Evolutionary conservation across 1,284 basidiomycete genomes (phyloP), one percentile per base, ranked within the genome.

Genomic region (Wolfiporia cocos): DNA sequence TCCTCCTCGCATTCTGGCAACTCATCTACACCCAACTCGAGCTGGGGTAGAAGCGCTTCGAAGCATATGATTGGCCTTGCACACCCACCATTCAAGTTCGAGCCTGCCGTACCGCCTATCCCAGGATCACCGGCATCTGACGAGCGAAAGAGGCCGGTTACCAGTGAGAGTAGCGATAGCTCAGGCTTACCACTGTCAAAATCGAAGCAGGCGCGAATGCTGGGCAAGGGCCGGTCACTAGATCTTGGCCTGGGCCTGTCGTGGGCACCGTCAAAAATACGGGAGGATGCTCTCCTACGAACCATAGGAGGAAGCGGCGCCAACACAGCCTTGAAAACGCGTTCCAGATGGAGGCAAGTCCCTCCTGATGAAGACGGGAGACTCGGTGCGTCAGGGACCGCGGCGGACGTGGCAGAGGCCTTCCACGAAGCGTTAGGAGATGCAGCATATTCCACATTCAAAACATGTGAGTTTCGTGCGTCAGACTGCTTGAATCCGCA

Each of bases 251-350:
- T 85, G 61, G 79, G 57, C 41, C 73, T 65, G 54, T 59, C 78
- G 11, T 86, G 82, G 82, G 82, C 82, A 3, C 79, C 82, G 20
- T 70, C 72, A 26, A 76, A 67, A 49, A 68, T 86, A 44, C 71
- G 72, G 44, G 80, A 82, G 57, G 76, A 79, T 38, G 74, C 76
- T 7, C 59, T 86, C 21, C 57, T 82, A 46, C 73, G 74, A 10
- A 63, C 67, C n/a, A 47, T 50, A 5, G 22, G 5, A n/a, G 29
- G 37, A 28, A 14, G 33, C 6, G 21, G 26, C 9, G 32, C 42
- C 19, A 29, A 39, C 19, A 6, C 32, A n/a, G 37, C 23, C 31
- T 23, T 18, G 51, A 50, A 55, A 18, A 48, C 55, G 18, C 43
- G 58, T 49, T 53, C 64, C 50, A 51, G 59, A 49, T 62, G 48